Evolutionary conservation across 352 stramenopile species (phyloP), one percentile per base, ranked within the genome.

Genomic region (Globisporangium iwayamae): DNA sequence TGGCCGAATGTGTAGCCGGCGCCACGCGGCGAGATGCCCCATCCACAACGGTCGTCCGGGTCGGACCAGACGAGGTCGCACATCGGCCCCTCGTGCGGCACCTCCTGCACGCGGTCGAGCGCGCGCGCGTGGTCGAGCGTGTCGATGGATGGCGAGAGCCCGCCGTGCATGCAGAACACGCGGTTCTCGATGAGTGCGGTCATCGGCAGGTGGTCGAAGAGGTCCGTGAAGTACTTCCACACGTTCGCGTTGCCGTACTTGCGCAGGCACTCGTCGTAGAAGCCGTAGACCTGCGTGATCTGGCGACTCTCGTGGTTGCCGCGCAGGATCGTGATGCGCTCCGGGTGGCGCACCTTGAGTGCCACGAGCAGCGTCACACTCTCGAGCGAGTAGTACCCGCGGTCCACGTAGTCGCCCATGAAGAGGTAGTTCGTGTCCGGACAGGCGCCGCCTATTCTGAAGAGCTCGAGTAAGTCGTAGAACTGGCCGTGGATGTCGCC

Each of bases 351-450:
- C 63, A 96, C 85, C 68, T 95, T 96, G 48, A 94, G 79, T 60
- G 85, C 87, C 32, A 94, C 80, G 36, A 96, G 73, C 36, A 96
- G 72, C 63, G 82, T 82, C 22, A 96, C 81, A 53, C 77, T 93
- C 71, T 95, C 86, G 38, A 96, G 73, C 58, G 82, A 93, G 70
- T 96, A 95, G 73, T 94, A 95, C 9, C 88, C 88, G 28, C 88
- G 88, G 71, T 96, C 88, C 34, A 96, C 88, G 57, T 94, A 96
- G 73, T 96, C 88, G 38, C 88, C 88, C 85, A 96, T 93, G 77
- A 96, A 96, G 13, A 96, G 74, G 78, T 96, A 96, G 74, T 96
- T 96, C 45, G 88, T 96, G 70, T 96, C 88, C 28, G 88, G 88
- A 63, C 85, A 93, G 20, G 75, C 75, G 25, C 88, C 88, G 70